These are phyloP conservation scores for Apiospora rasikravindrae DNA, from an alignment of 2,329 filamentous ascomycete genomes.

Conservation along the genomic window DNA sequence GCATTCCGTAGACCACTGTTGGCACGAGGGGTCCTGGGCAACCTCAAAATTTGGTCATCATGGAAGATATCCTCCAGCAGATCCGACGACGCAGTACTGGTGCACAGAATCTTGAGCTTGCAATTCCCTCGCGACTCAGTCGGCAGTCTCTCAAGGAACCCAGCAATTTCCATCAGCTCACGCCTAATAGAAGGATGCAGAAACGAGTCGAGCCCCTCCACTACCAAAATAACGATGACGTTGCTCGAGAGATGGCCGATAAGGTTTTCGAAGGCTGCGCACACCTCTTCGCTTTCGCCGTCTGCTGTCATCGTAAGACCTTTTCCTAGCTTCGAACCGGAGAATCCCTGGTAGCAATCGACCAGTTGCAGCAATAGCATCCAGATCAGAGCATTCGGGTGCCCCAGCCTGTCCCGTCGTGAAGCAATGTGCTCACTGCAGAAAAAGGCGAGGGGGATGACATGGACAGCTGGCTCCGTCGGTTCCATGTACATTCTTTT, in stretches of 20 bases:
- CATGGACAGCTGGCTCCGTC: neutral
- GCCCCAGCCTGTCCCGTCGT: neutral
- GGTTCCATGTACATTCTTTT: neutral
- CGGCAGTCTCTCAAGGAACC: neutral
- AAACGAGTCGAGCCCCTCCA: neutral
- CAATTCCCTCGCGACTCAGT: neutral
- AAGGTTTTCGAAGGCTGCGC: neutral
- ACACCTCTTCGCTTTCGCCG: neutral
- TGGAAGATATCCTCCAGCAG: neutral
- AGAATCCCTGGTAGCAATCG: neutral
- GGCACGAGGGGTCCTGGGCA: neutral
- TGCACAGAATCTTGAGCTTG: neutral
- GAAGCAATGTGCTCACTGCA: neutral
- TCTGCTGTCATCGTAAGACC: neutral
- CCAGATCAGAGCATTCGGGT: constrained; percentile 1
- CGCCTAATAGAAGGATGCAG: neutral
- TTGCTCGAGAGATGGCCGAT: neutral
- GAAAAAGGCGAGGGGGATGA: neutral
- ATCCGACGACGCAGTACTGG: neutral
- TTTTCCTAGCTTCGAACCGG: neutral
- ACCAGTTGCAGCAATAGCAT: neutral
- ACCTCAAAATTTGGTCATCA: neutral
- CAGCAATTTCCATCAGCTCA: neutral
- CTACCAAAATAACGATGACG: neutral
- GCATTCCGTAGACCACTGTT: neutral